Base-by-base conservation (phyloP, 345 rosid genomes). In the Reutealis trisperma region DNA sequence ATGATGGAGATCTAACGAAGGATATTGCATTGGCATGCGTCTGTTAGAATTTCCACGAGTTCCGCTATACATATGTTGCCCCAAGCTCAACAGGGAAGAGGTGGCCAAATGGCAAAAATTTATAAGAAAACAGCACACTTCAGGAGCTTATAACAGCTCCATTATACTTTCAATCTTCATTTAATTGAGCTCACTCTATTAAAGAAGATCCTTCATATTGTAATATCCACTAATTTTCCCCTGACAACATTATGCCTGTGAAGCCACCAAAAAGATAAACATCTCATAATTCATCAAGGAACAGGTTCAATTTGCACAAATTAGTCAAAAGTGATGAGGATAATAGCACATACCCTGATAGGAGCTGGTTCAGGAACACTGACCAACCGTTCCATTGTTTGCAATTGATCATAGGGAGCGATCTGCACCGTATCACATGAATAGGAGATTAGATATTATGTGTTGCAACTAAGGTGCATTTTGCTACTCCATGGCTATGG, bases 381-480 rank as follows among this genome's bases (percentile, higher is more conserved):
- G 2, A 94, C 92, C 68, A 91, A 77, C 67, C 97, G 86, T 83
- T 92, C 97, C 70, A 94, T 87, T 66, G 84, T 79, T 81, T 92
- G 91, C 76, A 94, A 81, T 86, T 94, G 98, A 74, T 94, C 97
- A 70, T 94, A 94, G n/a, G 97, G 98, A 79, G 97, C 98, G 79
- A 94, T 94, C 97, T 92, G 92, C 80, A 78, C 8, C 55, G 63
- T 14, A 12, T 9, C 21, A 77, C 47, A 76, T 24, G 41, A 19
- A 47, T 0, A 69, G 67, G 19, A 32, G 25, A 30, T 10, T 3
- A 30, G 49, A 15, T 18, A 34, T 22, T 11, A 18, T 25, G 19
- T 27, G 22, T 55, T 71, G n/a, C 19, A 49, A 55, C n/a, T 30
- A 30, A 16, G 42, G 27, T 41, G 25, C 62, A 54, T 30, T 54